A percentile compares a stretch with the other conserved stretches of the same genome.
Conservation (phyloP, 305 asterid species). For the Fraxinus greggii region DNA sequence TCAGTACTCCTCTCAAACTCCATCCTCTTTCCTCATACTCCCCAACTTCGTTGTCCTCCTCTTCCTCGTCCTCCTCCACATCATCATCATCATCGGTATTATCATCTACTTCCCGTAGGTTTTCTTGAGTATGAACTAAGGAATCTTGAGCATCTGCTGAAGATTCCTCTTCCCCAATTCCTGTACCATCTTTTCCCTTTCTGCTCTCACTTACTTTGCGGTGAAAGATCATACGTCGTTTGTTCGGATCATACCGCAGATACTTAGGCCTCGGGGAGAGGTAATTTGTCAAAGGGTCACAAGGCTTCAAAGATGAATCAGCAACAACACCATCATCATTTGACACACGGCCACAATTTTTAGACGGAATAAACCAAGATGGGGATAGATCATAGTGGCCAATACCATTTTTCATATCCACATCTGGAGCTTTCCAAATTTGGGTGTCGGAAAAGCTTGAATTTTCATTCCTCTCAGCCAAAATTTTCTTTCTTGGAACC, state of each 20-base stretch:
- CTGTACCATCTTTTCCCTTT: slow-evolving; percentile 21
- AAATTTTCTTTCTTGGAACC: slow-evolving; percentile 48
- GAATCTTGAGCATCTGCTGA: slow-evolving; percentile 6
- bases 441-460: slow-evolving; percentile 21
- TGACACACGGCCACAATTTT: slow-evolving; percentile 23
- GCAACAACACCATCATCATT: slow-evolving; percentile 28
- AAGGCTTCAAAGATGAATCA: slow-evolving; percentile 42
- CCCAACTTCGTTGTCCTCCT: slow-evolving; percentile 34
- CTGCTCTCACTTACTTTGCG: slow-evolving; percentile 26
- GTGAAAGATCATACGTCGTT: slow-evolving; percentile 39
- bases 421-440: slow-evolving; percentile 12
- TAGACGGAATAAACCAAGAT: slow-evolving; percentile 14
- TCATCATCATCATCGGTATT: slow-evolving; percentile 19
- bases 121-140: slow-evolving; percentile 18
- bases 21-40: slow-evolving; percentile 36
- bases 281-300: slow-evolving; percentile 53
- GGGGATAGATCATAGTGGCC: slow-evolving; percentile 18
- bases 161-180: slow-evolving; percentile 23
- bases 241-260: slow-evolving; percentile 63
- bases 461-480: slow-evolving; percentile 48
- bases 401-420: slow-evolving; percentile 11
- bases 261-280: slow-evolving; percentile 71
- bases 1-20: slow-evolving; percentile 43
- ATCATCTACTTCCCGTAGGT: neutral
- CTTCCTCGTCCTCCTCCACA: slow-evolving; percentile 22